Evolutionary conservation across 2,329 filamentous ascomycete species (phyloP), one percentile per base, ranked within the genome.

Genomic region (Exophiala dermatitidis): DNA sequence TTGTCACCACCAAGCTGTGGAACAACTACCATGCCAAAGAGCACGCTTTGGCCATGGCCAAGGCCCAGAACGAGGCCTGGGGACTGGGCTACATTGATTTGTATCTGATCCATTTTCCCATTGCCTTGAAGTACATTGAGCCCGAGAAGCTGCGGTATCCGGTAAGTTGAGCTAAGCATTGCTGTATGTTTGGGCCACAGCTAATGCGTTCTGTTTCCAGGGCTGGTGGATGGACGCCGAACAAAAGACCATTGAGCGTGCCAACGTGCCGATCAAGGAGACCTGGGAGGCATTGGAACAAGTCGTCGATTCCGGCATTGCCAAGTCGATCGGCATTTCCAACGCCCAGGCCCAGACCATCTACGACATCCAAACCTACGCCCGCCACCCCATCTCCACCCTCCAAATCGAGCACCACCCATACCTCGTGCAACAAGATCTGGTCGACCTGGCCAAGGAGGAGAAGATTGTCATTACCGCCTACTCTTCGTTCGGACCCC

Each of bases 1-100:
- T 95, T 81, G 83, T 95, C 67, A 86, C 90, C 60, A 89, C 85
- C 72, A 95, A 95, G 78, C 84, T 95, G 54, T 95, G 90, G 89
- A 90, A 91, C 76, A 84, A 84, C 62, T 95, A 90, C 81, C 88
- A 95, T 77, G 85, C 91, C 65, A 78, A 77, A 63, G 84, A 91
- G 63, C 79, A 80, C 63, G 87, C 91, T 58, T 82, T 85, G 72
- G 83, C 83, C 54, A 89, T 93, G 67, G 79, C 77, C 71, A 81
- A 81, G 70, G 84, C 84, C 67, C 86, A 90, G 73, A 82, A 90
- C 58, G 79, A 82, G 62, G 86, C 91, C 76, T 91, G 87, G 83
- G 84, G 85, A 59, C 69, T 94, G 57, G 88, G 90, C 66, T 94
- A 94, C 77, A 90, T 95, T 70, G 89, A 95, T 70, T 81, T 94